Evolutionary conservation across 2,329 filamentous ascomycete genomes (phyloP).

Genomic region (Anisogramma anomala): DNA sequence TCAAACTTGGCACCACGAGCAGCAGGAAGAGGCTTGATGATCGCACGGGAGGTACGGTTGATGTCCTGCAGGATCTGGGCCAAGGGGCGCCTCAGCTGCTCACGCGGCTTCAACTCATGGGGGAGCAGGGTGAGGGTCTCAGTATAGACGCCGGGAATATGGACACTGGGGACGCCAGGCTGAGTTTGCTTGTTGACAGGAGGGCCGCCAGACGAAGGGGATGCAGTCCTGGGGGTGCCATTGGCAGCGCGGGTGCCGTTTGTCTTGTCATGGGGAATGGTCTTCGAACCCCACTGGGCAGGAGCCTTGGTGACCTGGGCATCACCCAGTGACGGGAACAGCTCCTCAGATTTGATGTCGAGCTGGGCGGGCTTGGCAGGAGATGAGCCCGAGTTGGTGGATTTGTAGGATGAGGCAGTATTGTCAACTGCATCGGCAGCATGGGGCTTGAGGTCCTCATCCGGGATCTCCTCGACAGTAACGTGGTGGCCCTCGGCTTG

Average conservation of each 20-base stretch:
- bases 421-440: constrained; percentile 33
- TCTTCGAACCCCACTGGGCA: constrained; percentile 54
- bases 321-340: constrained; percentile 82
- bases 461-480: constrained; percentile 69
- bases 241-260: constrained; percentile 43
- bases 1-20: constrained; percentile 70
- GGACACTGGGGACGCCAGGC: constrained; percentile 44
- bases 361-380: constrained; percentile 36
- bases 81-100: constrained; percentile 73
- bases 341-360: constrained; percentile 78
- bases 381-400: constrained; percentile 19
- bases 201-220: constrained; percentile 48
- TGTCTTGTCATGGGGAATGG: constrained; percentile 44
- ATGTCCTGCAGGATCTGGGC: constrained; percentile 81
- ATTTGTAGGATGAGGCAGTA: constrained; percentile 47
- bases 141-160: constrained; percentile 70
- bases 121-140: constrained; percentile 65
- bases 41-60: constrained; percentile 82
- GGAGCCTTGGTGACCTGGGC: constrained; percentile 56
- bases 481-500: constrained; percentile 37
- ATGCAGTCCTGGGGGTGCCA: constrained; percentile 47
- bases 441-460: constrained; percentile 51
- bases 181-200: constrained; percentile 30
- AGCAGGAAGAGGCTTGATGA: constrained; percentile 65
- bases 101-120: constrained; percentile 62